phyloP scores from a whole-genome alignment of 75 land plant genomes.

The Sequoiadendron giganteum region DNA sequence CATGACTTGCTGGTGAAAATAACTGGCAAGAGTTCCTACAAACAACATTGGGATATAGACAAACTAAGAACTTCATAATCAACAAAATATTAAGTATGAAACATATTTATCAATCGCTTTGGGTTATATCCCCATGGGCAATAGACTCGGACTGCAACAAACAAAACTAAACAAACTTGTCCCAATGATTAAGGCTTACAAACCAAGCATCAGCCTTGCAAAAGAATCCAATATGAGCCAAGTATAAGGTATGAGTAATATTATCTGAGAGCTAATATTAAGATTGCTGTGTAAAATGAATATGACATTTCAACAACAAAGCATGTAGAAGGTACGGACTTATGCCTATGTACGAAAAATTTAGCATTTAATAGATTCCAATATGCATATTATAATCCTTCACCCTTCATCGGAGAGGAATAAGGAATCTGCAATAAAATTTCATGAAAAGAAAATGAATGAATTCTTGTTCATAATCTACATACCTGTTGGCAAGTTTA shows the following conservation, averaged over 20 bases:
- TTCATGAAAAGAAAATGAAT: background rate
- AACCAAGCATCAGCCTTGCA: background rate
- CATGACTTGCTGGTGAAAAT: background rate
- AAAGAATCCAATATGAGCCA: background rate
- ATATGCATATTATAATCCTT: background rate
- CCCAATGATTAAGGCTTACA: background rate
- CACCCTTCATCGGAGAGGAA: background rate
- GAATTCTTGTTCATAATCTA: background rate
- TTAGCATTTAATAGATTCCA: background rate
- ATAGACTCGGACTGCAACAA: background rate
- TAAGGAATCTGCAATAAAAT: background rate
- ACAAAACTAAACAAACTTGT: background rate
- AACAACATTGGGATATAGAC: background rate
- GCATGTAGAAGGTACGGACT: background rate
- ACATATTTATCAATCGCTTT: background rate
- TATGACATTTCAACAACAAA: background rate
- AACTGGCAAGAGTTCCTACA: background rate
- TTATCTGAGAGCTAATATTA: background rate
- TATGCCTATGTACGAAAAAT: background rate
- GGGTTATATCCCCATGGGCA: background rate
- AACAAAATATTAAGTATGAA: background rate
- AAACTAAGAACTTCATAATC: background rate
- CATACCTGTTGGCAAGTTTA: conserved; percentile 57
- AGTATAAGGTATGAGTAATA: background rate
- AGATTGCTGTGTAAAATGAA: background rate